Evolutionary conservation across 73 alveolate species (phyloP).

Genomic region (Paramecium biaurelia): DNA sequence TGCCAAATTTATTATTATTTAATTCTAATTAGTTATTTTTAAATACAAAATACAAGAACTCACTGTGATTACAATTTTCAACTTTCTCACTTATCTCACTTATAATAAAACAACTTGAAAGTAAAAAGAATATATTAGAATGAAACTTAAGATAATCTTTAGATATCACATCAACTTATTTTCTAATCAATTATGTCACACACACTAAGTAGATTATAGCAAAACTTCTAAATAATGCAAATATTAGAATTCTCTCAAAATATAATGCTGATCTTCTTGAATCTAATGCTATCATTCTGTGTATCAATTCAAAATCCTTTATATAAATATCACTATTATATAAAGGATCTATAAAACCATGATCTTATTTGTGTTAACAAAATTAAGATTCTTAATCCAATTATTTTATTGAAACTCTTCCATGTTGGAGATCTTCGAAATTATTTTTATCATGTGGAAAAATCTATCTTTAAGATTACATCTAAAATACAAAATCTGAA

Average conservation of each 20-base stretch:
- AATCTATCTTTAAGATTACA: not conserved
- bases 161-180: not conserved
- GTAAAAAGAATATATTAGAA: not conserved
- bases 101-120: not conserved
- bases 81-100: not conserved
- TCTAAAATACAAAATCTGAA: conserved; percentile 4
- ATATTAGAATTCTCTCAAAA: not conserved
- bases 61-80: not conserved
- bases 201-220: not conserved
- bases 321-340: not conserved
- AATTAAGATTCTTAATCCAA: not conserved
- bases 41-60: not conserved
- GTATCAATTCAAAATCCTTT: not conserved
- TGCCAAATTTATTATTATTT: not conserved
- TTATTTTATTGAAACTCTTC: not conserved
- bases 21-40: not conserved
- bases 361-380: not conserved
- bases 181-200: not conserved
- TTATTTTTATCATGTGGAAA: not conserved
- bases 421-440: not conserved
- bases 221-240: conserved; percentile 32
- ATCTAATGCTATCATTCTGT: not conserved
- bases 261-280: not conserved
- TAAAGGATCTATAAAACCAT: not conserved
- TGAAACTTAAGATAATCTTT: not conserved